Evolutionary conservation across 2,329 filamentous ascomycete genomes (phyloP), one percentile per base, ranked within the genome.

Genomic region (Alternaria metachromatica): DNA sequence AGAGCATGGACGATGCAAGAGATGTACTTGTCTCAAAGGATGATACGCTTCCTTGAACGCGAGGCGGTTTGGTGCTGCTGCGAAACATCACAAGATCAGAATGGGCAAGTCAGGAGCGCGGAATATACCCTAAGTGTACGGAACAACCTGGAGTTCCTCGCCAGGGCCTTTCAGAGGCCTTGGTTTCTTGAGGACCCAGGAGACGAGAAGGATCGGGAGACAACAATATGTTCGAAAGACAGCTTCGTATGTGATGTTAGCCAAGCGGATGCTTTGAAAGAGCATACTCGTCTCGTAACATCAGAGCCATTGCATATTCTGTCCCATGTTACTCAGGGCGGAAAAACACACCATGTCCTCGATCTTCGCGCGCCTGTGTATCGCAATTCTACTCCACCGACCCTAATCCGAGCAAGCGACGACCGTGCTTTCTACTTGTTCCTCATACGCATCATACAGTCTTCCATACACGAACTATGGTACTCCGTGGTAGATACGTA

Each of bases 261-360:
- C 2, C 33, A 37, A n/a, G 7, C 0, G 15, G 4, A 37, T 37
- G 15, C 33, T 37, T 0, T 37, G 7, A 1, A 9, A 0, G 33
- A 37, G 2, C 0, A 3, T 2, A 2, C 33, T n/a, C 2, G 4
- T 37, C 7, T 37, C 15, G 33, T 2, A 2, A 15, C 33, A 4
- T 10, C 33, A 5, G 1, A 41, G 0, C 4, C 33, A 41, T 4
- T 41, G 33, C 33, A 0, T n/a, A n/a, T 41, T 5, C 2, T 41
- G 8, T 15, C 0, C 4, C 33, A 41, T n/a, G 2, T 10, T 5
- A n/a, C 15, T 1, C 0, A 41, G 15, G 33, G 4, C 4, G 33
- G 15, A 5, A 41, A n/a, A 3, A 3, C 2, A 0, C 7, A 5
- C 8, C 33, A 41, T 5, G 2, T 41, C 33, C 33, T 41, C 33